Base-by-base conservation (phyloP, 2,329 filamentous ascomycete genomes). In the Fusarium mangiferae region DNA sequence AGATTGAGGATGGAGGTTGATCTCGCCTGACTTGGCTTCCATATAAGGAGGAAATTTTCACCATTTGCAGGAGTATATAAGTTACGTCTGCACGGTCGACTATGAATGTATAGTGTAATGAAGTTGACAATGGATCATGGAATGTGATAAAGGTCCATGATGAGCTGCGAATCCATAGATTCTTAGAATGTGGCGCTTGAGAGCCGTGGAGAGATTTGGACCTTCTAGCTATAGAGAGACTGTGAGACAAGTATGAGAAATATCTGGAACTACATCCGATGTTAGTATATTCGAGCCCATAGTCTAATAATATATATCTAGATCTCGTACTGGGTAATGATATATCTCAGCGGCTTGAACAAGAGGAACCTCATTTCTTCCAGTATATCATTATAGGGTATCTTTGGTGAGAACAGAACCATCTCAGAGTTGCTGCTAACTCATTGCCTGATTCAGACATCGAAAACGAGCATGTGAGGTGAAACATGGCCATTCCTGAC, bases 401-500 rank as follows among this genome's bases (percentile, higher is more conserved):
- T 36, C 24, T 28, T 22, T 28, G 24, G 18, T 14, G 14, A 28
- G 30, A 15, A 8, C 8, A 33, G 18, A 20, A 13, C 17, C 20
- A n/a, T 48, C 18, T 18, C 20, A 17, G 33, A 36, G 20, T n/a
- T 35, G 18, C 24, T 28, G 35, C 14, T n/a, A 35, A 36, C 55
- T 58, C 30, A 18, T 33, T n/a, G 20, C 24, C 15, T 22, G 24
- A 30, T 33, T 22, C 13, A 46, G 24, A 26, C 22, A 24, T 65
- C 35, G 46, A 22, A 65, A 63, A 24, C 35, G 38, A 28, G 15
- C n/a, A 7, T 39, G 28, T n/a, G n/a, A 36, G 35, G 52, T 70
- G 66, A 70, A 66, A 70, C 66, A 70, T 9, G 18, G 28, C 26
- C 46, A 66, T 70, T 70, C 59, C 46, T 54, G 24, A 38, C 33